These are phyloP conservation scores for Isabelozyma pseudorhagii DNA, from an alignment of 805 yeast genomes.

Conservation along the genomic window DNA sequence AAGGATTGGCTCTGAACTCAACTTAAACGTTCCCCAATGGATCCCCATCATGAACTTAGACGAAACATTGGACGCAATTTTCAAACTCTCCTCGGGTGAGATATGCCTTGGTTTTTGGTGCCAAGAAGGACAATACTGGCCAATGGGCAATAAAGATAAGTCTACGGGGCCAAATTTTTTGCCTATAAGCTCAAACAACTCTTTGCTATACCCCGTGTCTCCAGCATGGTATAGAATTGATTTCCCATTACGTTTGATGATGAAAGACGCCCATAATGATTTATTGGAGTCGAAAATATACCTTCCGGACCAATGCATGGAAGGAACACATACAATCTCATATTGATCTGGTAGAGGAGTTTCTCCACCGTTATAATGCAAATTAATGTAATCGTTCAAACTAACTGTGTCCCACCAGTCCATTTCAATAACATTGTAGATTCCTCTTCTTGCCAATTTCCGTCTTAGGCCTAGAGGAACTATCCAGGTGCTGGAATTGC, in stretches of 20 bases:
- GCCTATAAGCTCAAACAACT: slow-evolving; percentile 65
- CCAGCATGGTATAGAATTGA: slow-evolving; percentile 90
- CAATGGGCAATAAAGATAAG: slow-evolving; percentile 83
- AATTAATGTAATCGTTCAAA: slow-evolving; percentile 39
- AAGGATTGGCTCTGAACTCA: slow-evolving; percentile 81
- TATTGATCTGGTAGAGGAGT: slow-evolving; percentile 43
- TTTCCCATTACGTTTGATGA: slow-evolving; percentile 61
- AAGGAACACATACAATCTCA: slow-evolving; percentile 85
- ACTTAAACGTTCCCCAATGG: slow-evolving; percentile 94
- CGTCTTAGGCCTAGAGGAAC: slow-evolving; percentile 78
- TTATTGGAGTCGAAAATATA: slow-evolving; percentile 74
- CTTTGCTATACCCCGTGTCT: slow-evolving; percentile 86
- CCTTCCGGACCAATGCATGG: slow-evolving; percentile 97
- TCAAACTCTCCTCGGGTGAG: slow-evolving; percentile 72
- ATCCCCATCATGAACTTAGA: slow-evolving; percentile 74
- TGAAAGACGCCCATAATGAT: slow-evolving; percentile 86
- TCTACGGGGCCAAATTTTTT: slow-evolving; percentile 52
- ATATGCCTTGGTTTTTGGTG: slow-evolving; percentile 89
- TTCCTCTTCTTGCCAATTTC: slow-evolving; percentile 56
- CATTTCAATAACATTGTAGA: slow-evolving; percentile 66
- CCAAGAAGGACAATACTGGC: slow-evolving; percentile 94
- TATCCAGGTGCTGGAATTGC: slow-evolving; percentile 71
- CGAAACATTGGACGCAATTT: slow-evolving; percentile 60
- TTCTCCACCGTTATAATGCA: slow-evolving; percentile 16
- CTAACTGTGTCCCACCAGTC: slow-evolving; percentile 81